Percentiles rank a stretch among this genome's conserved stretches.
Evolutionary conservation across 306 rosid species (phyloP).

Genomic region (Carpinus fangiana): DNA sequence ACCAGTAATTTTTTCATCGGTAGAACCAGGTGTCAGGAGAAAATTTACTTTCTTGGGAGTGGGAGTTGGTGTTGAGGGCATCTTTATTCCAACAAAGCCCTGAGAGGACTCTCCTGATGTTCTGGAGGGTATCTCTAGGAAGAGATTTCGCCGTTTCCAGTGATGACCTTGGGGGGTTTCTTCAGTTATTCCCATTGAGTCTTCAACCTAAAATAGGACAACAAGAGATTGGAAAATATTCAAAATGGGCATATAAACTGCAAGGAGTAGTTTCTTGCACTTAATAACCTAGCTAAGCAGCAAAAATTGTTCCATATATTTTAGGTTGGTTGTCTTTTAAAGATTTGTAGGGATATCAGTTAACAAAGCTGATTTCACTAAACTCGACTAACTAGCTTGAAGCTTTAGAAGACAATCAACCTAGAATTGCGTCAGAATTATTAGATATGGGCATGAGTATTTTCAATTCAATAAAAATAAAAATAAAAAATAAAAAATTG

Average conservation of each 20-base stretch:
- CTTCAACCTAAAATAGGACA: constrained; percentile 49
- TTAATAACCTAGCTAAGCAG: background rate
- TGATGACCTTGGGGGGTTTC: constrained; percentile 40
- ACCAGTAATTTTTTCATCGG: constrained; percentile 48
- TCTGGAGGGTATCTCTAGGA: constrained; percentile 64
- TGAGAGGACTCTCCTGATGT: constrained; percentile 44
- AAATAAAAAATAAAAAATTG: too few species aligned
- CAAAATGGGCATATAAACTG: background rate
- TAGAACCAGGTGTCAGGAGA: constrained; percentile 56
- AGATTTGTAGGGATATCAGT: background rate
- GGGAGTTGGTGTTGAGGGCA: constrained; percentile 76
- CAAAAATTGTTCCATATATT: background rate
- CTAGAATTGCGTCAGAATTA: background rate
- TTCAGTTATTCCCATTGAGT: constrained; percentile 42
- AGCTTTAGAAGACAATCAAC: background rate
- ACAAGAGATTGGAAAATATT: constrained; percentile 17
- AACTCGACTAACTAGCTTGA: background rate
- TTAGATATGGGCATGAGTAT: background rate
- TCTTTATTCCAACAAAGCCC: constrained; percentile 66
- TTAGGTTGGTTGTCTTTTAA: background rate
- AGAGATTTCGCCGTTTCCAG: constrained; percentile 64
- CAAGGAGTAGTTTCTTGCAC: background rate
- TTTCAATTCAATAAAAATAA: background rate
- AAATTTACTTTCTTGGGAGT: constrained; percentile 81
- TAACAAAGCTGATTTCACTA: constrained; percentile 4